A percentile compares a stretch with the other conserved stretches of the same genome.
phyloP scores from a whole-genome alignment of 495 filamentous ascomycete genomes.

The Hyaloscypha finlandica region DNA sequence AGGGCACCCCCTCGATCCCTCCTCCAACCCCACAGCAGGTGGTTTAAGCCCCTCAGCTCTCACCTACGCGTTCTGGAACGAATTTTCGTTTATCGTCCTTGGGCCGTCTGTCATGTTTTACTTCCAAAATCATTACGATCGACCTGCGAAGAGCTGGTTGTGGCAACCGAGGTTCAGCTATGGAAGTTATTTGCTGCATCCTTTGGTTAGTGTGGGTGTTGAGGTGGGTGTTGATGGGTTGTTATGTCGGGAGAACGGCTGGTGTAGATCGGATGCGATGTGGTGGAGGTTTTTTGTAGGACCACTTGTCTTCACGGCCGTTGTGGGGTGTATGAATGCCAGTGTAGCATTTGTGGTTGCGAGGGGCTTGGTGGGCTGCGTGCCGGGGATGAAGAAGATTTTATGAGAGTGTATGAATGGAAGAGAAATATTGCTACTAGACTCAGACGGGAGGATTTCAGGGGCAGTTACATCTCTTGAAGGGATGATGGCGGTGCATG shows the following conservation, averaged over 20 bases:
- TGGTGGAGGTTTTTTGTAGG: neutral
- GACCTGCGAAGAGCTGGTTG: neutral
- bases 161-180: constrained; percentile 17
- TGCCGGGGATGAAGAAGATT: neutral
- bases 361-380: neutral
- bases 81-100: constrained; percentile 2
- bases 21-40: neutral
- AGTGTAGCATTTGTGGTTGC: neutral
- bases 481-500: no score
- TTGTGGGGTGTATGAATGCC: neutral
- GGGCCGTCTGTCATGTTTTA: constrained; percentile 9
- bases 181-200: constrained; percentile 19
- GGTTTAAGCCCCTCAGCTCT: constrained; percentile 5
- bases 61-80: constrained; percentile 19
- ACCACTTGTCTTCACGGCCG: neutral
- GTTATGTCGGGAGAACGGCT: neutral
- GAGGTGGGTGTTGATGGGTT: neutral
- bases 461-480: no score
- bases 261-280: neutral
- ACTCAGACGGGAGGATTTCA: no score
- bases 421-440: no score
- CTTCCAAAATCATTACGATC: neutral
- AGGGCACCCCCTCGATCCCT: neutral
- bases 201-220: constrained; percentile 9
- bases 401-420: neutral